phyloP scores from a whole-genome alignment of 768 basidiomycete species.

The Phylloporus rhodoxanthus region DNA sequence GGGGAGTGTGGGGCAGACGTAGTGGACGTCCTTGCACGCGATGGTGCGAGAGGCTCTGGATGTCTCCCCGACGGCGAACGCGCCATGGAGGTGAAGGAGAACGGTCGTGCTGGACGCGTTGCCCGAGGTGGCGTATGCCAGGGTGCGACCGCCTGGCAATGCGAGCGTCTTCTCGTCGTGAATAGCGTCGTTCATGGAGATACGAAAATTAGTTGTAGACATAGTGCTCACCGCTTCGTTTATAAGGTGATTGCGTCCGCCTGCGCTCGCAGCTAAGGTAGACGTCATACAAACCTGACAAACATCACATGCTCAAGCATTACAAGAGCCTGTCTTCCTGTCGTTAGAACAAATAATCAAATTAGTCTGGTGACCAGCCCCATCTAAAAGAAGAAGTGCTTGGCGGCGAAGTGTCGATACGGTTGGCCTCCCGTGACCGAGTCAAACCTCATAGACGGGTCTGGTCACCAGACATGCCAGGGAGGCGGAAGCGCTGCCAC shows the following conservation, averaged over 20 bases:
- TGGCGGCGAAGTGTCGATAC: too few species aligned
- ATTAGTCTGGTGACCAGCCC: too few species aligned
- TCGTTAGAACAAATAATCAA: too few species aligned
- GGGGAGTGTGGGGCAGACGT: conserved; percentile 48
- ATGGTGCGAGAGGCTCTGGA: conserved; percentile 31
- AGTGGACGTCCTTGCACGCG: conserved; percentile 38
- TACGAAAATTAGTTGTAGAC: background rate
- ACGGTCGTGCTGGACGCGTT: conserved; percentile 44
- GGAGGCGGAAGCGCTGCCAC: too few species aligned
- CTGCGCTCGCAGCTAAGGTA: conserved; percentile 3
- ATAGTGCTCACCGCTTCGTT: background rate
- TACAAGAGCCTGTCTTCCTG: too few species aligned
- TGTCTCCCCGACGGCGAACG: conserved; percentile 45
- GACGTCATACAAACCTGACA: too few species aligned
- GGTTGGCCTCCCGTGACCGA: too few species aligned
- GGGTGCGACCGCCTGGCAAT: conserved; percentile 36
- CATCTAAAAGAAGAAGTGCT: too few species aligned
- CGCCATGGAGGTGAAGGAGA: conserved; percentile 53
- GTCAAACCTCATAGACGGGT: too few species aligned
- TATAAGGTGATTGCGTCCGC: background rate
- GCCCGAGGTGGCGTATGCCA: conserved; percentile 52
- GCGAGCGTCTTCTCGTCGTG: conserved; percentile 18
- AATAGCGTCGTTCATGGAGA: conserved; percentile 4
- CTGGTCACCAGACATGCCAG: too few species aligned
- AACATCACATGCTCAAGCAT: too few species aligned